Percentiles rank a stretch among this genome's conserved stretches.
phyloP scores from a whole-genome alignment of 176 grass and related monocot species.

The Panicum miliaceum region DNA sequence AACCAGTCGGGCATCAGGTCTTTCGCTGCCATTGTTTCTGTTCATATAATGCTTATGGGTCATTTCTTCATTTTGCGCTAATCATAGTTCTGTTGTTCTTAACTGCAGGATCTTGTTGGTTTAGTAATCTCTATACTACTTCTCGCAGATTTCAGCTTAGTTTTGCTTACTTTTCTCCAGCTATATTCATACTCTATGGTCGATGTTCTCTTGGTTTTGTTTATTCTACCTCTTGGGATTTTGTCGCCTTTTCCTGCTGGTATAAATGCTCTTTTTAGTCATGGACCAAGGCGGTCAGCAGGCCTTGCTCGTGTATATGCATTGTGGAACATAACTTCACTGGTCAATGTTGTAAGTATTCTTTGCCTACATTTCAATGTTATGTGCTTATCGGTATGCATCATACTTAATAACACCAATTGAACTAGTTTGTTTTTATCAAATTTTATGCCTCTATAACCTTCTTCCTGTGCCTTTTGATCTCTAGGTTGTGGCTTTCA shows the following conservation, averaged over 20 bases:
- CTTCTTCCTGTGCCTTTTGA: conserved; percentile 31
- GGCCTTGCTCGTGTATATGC: conserved; percentile 98
- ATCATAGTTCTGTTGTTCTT: conserved; percentile 43
- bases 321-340: conserved; percentile 96
- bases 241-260: conserved; percentile 97
- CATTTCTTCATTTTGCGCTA: conserved; percentile 37
- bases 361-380: conserved; percentile 22
- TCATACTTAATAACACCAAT: neutral
- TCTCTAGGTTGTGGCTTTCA: conserved; percentile 81
- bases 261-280: conserved; percentile 99
- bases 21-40: conserved; percentile 18
- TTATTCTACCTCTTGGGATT: conserved; percentile 97
- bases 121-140: conserved; percentile 94
- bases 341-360: conserved; percentile 96
- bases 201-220: conserved; percentile 91
- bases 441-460: conserved; percentile 4
- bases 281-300: conserved; percentile 93
- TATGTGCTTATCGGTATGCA: conserved; percentile 4
- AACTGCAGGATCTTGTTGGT: conserved; percentile 97
- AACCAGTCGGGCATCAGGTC: conserved; percentile 97
- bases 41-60: conserved; percentile 14
- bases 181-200: conserved; percentile 95
- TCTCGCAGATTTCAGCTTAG: conserved; percentile 94
- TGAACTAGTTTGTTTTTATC: neutral
- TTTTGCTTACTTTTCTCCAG: conserved; percentile 96